Base-by-base conservation (phyloP, 495 filamentous ascomycete species). In the Daldinia childiae region DNA sequence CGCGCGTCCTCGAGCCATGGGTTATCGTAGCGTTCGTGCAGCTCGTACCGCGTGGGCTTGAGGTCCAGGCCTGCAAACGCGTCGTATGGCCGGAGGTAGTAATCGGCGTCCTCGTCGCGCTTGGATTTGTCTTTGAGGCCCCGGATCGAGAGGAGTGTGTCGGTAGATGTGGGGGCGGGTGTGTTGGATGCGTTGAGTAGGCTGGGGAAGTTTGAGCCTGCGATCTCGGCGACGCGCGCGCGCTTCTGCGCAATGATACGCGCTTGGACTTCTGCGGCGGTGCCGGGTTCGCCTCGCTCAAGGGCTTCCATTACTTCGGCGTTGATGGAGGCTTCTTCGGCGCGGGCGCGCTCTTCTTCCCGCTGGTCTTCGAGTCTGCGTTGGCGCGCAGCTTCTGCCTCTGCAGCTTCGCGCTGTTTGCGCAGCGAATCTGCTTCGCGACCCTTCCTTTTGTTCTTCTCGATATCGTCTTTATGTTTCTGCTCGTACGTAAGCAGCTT, bases 61-160 rank as follows among this genome's bases (percentile, higher is more conserved):
- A 92, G 86, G 19, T 87, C 85, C 60, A 92, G 71, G 0, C 93
- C 95, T 6, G 89, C 93, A 75, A 97, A 95, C 1, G 95, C 91
- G 85, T 98, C 94, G 77, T 95, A 98, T 1, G 92, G 89, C 66
- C 90, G 89, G 21, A 55, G 52, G 29, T 73, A 69, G 38, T 75
- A 74, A 9, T 71, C 72, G 3, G 69, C 70, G 29, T 79, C 78
- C 6, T 79, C 67, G 63, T 79, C 78, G 38, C 69, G 72, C 29
- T 34, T 19, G 30, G 27, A 24, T 75, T 84, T 85, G 74, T 89
- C 89, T 78, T 90, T 93, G 60, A 97, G 85, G 4, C 94, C 94
- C 69, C 91, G 89, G 78, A 97, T 93, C 15, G 82, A 83, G 52
- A 91, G 79, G 32, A 70, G 61, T 9, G 75, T 74, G 9, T 67